Percentiles rank a stretch among this genome's conserved stretches.
Evolutionary conservation across 2,329 filamentous ascomycete species (phyloP).

Genomic region (Xylaria digitata): DNA sequence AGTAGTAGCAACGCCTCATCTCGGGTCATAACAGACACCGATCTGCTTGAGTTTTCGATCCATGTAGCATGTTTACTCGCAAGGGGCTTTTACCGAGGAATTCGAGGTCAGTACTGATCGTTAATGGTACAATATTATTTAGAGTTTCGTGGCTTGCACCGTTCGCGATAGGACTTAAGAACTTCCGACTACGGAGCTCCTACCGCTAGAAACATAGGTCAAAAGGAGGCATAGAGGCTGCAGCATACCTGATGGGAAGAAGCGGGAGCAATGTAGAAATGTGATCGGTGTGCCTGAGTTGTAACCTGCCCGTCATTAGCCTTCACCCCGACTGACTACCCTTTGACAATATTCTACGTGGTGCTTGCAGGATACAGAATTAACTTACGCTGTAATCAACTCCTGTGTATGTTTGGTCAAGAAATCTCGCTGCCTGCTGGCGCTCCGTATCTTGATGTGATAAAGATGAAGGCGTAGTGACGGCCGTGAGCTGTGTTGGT

Average conservation of each 20-base stretch:
- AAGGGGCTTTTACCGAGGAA: not conserved
- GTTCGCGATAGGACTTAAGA: not conserved
- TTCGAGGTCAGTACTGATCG: not conserved
- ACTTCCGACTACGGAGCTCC: not conserved
- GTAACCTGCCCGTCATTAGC: slow-evolving; percentile 27
- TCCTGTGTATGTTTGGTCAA: slow-evolving; percentile 36
- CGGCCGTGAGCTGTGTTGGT: slow-evolving; percentile 7
- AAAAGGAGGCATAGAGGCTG: not conserved
- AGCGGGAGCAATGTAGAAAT: slow-evolving; percentile 24
- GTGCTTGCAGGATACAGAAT: not conserved
- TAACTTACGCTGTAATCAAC: slow-evolving; percentile 29
- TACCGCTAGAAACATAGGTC: not conserved
- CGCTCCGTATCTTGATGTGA: slow-evolving; percentile 36
- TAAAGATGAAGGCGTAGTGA: slow-evolving; percentile 6
- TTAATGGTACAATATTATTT: not conserved
- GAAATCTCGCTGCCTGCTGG: slow-evolving; percentile 35
- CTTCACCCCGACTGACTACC: not conserved
- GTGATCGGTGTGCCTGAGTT: not conserved
- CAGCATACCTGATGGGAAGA: slow-evolving; percentile 17
- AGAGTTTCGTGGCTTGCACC: not conserved
- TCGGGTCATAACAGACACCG: slow-evolving; percentile 39
- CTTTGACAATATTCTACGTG: not conserved
- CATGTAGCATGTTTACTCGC: not conserved
- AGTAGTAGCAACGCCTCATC: slow-evolving; percentile 46
- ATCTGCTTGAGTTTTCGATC: not conserved